Evolutionary conservation across 73 alveolate genomes (phyloP).

Genomic region (Breviolum minutum): DNA sequence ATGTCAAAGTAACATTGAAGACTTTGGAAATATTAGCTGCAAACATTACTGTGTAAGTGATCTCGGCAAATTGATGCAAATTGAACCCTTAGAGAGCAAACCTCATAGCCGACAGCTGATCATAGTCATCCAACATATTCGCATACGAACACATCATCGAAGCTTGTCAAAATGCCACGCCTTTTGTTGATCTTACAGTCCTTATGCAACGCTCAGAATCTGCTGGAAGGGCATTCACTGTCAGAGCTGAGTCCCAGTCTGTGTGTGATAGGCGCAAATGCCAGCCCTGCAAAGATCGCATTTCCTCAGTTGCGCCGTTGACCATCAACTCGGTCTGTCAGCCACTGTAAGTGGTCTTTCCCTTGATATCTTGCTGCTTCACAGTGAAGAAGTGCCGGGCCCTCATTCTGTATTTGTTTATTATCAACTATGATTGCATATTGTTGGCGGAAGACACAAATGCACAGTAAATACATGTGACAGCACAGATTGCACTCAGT

Average conservation of each 20-base stretch:
- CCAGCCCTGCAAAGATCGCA: conserved; percentile 38
- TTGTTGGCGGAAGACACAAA: neutral
- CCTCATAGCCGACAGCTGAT: no score
- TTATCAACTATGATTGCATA: no score
- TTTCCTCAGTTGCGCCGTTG: conserved; percentile 1
- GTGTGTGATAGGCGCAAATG: conserved; percentile 32
- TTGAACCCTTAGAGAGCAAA: no score
- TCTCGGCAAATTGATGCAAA: neutral
- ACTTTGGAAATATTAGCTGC: neutral
- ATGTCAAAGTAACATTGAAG: neutral
- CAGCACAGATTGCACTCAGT: no score
- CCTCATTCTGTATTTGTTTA: neutral
- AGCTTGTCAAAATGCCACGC: neutral
- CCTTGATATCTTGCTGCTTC: neutral
- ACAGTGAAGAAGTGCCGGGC: neutral
- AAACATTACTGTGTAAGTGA: neutral
- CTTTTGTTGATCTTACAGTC: neutral
- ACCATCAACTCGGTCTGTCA: neutral
- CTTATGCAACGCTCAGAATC: neutral
- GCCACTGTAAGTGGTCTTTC: neutral
- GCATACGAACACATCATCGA: neutral
- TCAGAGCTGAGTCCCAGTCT: neutral
- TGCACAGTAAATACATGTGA: no score
- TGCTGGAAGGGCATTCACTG: neutral
- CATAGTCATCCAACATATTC: neutral